Base-by-base conservation (phyloP, 345 rosid species). In the Syzygium aqueum region DNA sequence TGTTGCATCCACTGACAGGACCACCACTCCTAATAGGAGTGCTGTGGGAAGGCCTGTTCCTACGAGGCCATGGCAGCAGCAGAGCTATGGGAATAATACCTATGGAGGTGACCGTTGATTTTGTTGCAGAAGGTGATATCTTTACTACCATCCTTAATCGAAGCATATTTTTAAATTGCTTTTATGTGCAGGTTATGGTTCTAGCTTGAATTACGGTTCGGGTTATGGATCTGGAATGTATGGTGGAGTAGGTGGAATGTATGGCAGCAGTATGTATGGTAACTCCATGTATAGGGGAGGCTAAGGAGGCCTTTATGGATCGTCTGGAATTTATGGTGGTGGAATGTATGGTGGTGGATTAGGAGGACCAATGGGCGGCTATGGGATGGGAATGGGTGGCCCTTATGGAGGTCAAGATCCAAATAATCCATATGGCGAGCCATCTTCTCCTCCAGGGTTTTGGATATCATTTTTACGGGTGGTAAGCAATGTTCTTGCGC, bases 401-500 rank as follows among this genome's bases (percentile, higher is more conserved):
- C 98, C 96, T 77, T 93, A 92, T 87, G 99, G 97, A 86, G 96
- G 88, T 88, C 98, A 95, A 92, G 98, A 95, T 93, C 97, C 97
- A 27, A 96, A 96, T 86, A 92, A 95, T 90, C 98, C 98, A 84
- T 93, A 73, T 89, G 96, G 95, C 77, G 91, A 87, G 85, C 98
- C 98, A 56, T 89, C 98, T 59, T 92, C 96, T 86, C 98, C 99
- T 49, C 99, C 99, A 49, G 95, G 99, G 84, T 96, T 97, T 88
- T 97, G 99, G 99, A 93, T 97, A 85, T 96, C 98, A 86, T 96
- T 97, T 89, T 96, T 96, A 73, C 93, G 94, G 3, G 98, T 96
- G 96, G 99, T 97, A 90, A 89, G 91, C 56, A 54, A 85, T 77
- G 51, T 43, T 50, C 11, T 50, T 21, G 82, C 78, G 46, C 37